Percentiles rank a stretch among this genome's conserved stretches.
Evolutionary conservation across 2,329 filamentous ascomycete species (phyloP).

Genomic region (Exophiala lecanii-corni): DNA sequence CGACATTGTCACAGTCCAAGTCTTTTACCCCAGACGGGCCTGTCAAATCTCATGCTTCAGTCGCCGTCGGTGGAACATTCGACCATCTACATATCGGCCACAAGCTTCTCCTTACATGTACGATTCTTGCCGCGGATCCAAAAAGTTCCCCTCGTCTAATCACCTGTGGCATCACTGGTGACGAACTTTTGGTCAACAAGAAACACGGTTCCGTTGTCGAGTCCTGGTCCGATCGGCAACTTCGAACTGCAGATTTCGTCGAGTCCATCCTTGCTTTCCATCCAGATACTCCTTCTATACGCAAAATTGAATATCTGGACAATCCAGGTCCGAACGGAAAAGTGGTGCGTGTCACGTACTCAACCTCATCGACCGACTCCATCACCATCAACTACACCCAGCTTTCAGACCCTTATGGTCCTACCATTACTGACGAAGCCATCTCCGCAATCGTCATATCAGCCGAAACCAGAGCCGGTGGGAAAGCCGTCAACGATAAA

Average conservation of each 20-base stretch:
- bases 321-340: conserved; percentile 37
- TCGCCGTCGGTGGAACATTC: conserved; percentile 89
- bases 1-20: neutral
- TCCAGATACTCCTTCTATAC: conserved; percentile 37
- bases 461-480: conserved; percentile 79
- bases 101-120: conserved; percentile 91
- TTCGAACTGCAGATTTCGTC: conserved; percentile 67
- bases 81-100: conserved; percentile 94
- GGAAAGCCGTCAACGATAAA: conserved; percentile 79
- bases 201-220: conserved; percentile 79
- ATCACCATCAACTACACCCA: conserved; percentile 73
- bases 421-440: conserved; percentile 75
- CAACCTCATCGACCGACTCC: conserved; percentile 30
- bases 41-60: conserved; percentile 49
- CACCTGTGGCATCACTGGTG: conserved; percentile 82
- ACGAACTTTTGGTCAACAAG: conserved; percentile 81
- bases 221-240: conserved; percentile 70
- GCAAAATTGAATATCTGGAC: conserved; percentile 31
- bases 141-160: conserved; percentile 38
- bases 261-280: conserved; percentile 56
- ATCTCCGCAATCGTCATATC: conserved; percentile 83
- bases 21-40: conserved; percentile 8
- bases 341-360: conserved; percentile 31
- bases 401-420: conserved; percentile 84
- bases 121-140: conserved; percentile 63